Conservation (phyloP, 2,329 filamentous ascomycete genomes). For the Cadophora gregata region DNA sequence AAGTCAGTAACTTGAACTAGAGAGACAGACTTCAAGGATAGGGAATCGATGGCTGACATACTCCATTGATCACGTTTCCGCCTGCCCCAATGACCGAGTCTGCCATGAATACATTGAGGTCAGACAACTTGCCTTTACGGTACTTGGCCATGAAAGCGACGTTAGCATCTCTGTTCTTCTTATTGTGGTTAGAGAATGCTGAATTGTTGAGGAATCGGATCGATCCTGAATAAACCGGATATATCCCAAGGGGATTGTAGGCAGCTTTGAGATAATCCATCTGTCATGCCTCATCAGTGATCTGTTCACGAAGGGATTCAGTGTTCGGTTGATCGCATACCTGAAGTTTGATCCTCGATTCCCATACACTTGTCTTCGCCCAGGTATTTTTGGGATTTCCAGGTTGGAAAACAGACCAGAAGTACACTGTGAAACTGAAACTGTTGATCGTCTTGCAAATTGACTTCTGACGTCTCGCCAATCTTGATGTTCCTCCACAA, state of each 20-base stretch:
- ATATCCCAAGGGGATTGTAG: neutral
- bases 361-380: conserved; percentile 4
- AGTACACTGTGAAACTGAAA: neutral
- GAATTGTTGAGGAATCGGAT: neutral
- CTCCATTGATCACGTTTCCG: neutral
- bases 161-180: neutral
- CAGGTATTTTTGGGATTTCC: neutral
- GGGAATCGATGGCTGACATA: neutral
- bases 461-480: neutral
- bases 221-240: neutral
- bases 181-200: neutral
- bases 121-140: neutral
- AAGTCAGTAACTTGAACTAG: neutral
- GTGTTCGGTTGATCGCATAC: neutral
- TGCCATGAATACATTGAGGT: neutral
- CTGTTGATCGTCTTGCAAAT: neutral
- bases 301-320: too few species aligned
- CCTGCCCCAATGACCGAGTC: neutral
- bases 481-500: neutral
- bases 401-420: conserved; percentile 7
- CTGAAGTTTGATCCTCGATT: conserved; percentile 1
- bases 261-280: conserved; percentile 2
- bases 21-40: neutral
- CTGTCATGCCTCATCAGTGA: neutral
- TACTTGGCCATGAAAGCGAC: neutral